Evolutionary conservation across 179 eudicot genomes (phyloP), one percentile per base, ranked within the genome.

Genomic region (Spinacia oleracea): DNA sequence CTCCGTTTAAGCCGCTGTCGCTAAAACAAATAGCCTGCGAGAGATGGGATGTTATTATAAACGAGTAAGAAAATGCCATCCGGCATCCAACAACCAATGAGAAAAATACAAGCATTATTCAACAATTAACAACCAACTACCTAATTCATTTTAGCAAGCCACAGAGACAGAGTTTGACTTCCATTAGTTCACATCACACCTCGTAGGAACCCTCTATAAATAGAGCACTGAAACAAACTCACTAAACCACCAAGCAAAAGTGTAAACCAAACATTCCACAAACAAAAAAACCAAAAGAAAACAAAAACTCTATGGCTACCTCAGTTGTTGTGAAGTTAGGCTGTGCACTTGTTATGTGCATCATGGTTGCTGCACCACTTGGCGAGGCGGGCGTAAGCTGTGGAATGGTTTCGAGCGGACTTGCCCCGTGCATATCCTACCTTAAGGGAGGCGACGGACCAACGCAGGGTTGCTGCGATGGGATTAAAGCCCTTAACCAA

Each of bases 311-410:
- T 3, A 75, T 75, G 84, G 82, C 74, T 21, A 72, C 58, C 68
- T 65, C 82, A 69, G 32, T 14, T 25, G 0, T n/a, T 4, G 1
- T 65, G 10, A 84, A 76, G 43, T 48, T 81, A 21, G 72, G 45
- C n/a, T 71, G 62, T 53, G 65, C 73, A 59, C 34, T 70, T 59
- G 27, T 79, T 34, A 8, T 83, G 55, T 83, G 87, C 80, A 74
- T 87, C 77, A 69, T 84, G 53, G 68, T 84, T 59, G 74, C 69
- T 4, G 75, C 81, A 76, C 90, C 89, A 6, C 68, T 48, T 29
- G 80, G 83, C 0, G 83, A 85, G 38, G 90, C 58, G 0, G 58
- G 80, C 4, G 6, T 89, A 16, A 45, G 69, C 0, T 90, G 94
- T 55, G 86, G 87, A 31, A 3, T 4, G 46, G 92, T 90, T 35